Percentiles rank a stretch among this genome's conserved stretches.
Evolutionary conservation across 805 yeast species (phyloP).

Genomic region (Yamadazyma olivae): DNA sequence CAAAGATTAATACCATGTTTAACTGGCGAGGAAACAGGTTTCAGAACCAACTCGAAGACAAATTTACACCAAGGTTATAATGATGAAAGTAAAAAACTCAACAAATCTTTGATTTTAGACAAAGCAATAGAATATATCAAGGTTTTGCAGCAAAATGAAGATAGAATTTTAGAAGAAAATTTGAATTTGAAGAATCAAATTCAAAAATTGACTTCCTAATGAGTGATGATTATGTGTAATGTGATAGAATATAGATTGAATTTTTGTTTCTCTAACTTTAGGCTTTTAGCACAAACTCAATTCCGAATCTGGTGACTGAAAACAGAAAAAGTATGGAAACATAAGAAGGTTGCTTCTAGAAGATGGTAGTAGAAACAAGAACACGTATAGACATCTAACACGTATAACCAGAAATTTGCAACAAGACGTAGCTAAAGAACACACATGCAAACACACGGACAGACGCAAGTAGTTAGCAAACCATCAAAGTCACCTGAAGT

Average conservation of each 20-base stretch:
- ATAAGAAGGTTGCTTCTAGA: too few species aligned
- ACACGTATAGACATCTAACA: too few species aligned
- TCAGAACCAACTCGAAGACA: constrained; percentile 34
- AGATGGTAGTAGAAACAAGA: too few species aligned
- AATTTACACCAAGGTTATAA: not conserved
- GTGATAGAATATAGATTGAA: constrained; percentile 7
- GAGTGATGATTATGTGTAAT: constrained; percentile 2
- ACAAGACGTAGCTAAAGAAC: too few species aligned
- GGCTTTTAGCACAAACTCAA: too few species aligned
- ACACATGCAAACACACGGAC: too few species aligned
- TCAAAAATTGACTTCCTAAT: not conserved
- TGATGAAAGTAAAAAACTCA: constrained; percentile 32
- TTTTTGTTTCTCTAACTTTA: too few species aligned
- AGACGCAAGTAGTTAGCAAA: too few species aligned
- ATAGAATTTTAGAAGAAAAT: constrained; percentile 9
- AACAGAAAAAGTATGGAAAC: too few species aligned
- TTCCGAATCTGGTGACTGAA: too few species aligned
- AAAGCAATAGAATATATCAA: constrained; percentile 63
- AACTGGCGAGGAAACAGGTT: constrained; percentile 59
- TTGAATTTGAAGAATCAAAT: constrained; percentile 7
- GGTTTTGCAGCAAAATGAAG: constrained; percentile 49
- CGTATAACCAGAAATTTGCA: too few species aligned
- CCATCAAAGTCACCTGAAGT: too few species aligned
- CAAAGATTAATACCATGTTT: constrained; percentile 70
- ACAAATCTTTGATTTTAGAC: constrained; percentile 66